phyloP scores from a whole-genome alignment of 176 grass and related monocot genomes.

The Carex cristatella region DNA sequence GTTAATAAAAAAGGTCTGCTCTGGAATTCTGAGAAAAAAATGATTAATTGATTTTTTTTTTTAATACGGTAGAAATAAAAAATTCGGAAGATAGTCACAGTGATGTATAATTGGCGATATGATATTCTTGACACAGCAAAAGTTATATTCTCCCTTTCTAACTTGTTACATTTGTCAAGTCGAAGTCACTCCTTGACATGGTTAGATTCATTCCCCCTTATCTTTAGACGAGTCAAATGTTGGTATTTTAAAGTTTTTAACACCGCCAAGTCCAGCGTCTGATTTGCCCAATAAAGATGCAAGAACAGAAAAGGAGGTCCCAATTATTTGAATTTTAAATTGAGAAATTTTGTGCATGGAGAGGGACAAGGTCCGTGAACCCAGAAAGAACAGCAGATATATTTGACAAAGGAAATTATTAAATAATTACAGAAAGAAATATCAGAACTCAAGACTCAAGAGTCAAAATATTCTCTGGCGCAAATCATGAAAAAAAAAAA shows the following conservation, averaged over 20 bases:
- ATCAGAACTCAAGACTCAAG: not conserved
- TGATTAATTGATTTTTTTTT: too few species aligned
- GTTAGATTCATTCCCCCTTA: not conserved
- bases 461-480: not conserved
- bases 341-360: not conserved
- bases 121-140: too few species aligned
- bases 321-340: constrained; percentile 1
- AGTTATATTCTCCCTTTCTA: too few species aligned
- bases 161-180: not conserved
- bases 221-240: not conserved
- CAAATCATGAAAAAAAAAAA: not conserved
- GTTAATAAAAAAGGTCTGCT: too few species aligned
- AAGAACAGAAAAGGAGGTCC: not conserved
- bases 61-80: too few species aligned
- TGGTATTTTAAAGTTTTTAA: not conserved
- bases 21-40: too few species aligned
- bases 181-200: not conserved
- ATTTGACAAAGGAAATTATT: constrained; percentile 1
- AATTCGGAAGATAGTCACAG: too few species aligned
- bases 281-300: not conserved
- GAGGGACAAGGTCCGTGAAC: constrained; percentile 18
- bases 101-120: too few species aligned
- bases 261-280: not conserved
- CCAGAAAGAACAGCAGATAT: not conserved
- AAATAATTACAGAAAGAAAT: not conserved